Conservation (phyloP, 805 yeast species). For the Lipomyces oligophaga region DNA sequence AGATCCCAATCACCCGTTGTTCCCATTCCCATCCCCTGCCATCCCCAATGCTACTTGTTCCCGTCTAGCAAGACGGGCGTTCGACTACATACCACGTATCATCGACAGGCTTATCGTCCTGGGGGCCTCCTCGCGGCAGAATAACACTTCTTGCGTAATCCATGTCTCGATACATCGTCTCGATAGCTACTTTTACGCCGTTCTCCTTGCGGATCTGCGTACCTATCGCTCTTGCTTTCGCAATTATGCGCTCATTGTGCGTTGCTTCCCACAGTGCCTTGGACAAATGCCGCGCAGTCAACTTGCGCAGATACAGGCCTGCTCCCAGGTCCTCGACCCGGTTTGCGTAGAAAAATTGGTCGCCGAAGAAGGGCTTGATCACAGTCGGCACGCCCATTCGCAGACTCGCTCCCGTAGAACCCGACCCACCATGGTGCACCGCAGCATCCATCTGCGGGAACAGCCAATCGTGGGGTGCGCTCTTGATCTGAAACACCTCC, state of each 20-base stretch:
- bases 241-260: conserved; percentile 59
- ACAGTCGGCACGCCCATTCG: conserved; percentile 85
- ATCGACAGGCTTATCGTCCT: conserved; percentile 7
- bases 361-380: conserved; percentile 93
- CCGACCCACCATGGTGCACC: conserved; percentile 96
- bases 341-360: conserved; percentile 86
- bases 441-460: conserved; percentile 88
- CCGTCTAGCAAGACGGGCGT: too few relatives aligned
- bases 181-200: conserved; percentile 77
- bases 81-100: conserved; percentile 26
- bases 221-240: conserved; percentile 63
- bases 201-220: conserved; percentile 62
- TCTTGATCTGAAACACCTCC: conserved; percentile 64
- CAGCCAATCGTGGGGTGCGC: conserved; percentile 91
- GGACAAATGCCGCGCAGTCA: conserved; percentile 59
- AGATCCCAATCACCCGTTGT: too few relatives aligned
- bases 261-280: conserved; percentile 69
- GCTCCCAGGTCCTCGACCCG: conserved; percentile 87
- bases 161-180: conserved; percentile 53
- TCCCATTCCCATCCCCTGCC: too few relatives aligned
- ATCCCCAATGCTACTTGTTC: too few relatives aligned
- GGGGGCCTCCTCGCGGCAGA: conserved; percentile 1
- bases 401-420: conserved; percentile 90
- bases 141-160: conserved; percentile 23
- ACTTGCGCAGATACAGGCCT: conserved; percentile 66